Evolutionary conservation across 2,329 filamentous ascomycete genomes (phyloP), one percentile per base, ranked within the genome.

Genomic region (Macrophomina phaseolina): DNA sequence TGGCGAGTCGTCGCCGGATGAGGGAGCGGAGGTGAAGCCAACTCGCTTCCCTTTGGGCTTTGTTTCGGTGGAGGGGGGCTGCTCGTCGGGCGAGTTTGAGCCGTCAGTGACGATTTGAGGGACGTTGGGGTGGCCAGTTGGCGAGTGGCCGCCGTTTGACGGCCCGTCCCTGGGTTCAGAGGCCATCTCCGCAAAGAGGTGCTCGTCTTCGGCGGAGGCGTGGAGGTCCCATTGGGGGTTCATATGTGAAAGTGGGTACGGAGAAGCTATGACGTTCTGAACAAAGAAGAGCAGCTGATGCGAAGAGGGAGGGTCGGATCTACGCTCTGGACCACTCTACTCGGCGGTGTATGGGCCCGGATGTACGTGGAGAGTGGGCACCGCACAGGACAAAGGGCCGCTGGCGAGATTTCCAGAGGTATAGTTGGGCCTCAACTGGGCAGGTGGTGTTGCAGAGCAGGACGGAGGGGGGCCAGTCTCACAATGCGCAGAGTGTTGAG

Each of bases 161-260:
- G 56, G 65, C n/a, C 45, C 55, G 65, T 66, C 51, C 40, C 48
- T 62, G n/a, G 65, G 36, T n/a, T 55, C 8, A 5, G 56, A 45
- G 48, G 55, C 49, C 65, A 66, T 66, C 55, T 66, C 65, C 65
- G 65, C 65, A 66, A 62, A 55, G 46, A 62, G 65, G 56, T 62
- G 45, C 58, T 40, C 46, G 58, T 66, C 65, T 46, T 62, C 48
- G 56, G 46, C 56, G 65, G 51, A 62, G 65, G 55, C 55, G 46
- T 48, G 55, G 56, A 62, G 55, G 56, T 62, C 36, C 65, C 65
- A 66, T 66, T 46, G 65, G 58, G 65, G 65, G 48, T 66, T 66
- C 65, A 66, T 66, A 66, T 45, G 56, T 66, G 65, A 53, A 62
- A 62, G 65, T 62, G 65, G 65, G 48, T 61, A 61, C 55, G 38